A percentile compares a stretch with the other conserved stretches of the same genome.
These are phyloP conservation scores for Ramaria rubella DNA, from an alignment of 768 basidiomycete species.

Conservation along the genomic window DNA sequence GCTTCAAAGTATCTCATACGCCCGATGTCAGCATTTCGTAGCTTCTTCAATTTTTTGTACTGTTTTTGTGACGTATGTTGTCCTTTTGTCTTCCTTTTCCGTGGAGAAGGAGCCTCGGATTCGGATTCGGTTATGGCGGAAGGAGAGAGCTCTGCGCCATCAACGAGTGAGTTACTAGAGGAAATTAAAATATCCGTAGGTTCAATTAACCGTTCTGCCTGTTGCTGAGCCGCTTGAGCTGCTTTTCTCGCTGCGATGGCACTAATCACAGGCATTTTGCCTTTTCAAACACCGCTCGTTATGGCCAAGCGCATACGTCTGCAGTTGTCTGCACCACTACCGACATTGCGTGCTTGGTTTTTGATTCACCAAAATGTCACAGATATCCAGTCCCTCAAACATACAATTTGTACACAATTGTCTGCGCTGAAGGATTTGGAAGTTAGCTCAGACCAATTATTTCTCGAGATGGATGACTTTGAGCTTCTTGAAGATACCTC, in stretches of 20 bases:
- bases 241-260: conserved; percentile 70
- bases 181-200: background rate
- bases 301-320: conserved; percentile 8
- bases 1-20: conserved; percentile 1
- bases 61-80: background rate
- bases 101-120: background rate
- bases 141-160: background rate
- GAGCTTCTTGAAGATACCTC: conserved; percentile 1
- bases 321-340: background rate
- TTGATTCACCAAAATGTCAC: background rate
- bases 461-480: conserved; percentile 8
- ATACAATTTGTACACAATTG: background rate
- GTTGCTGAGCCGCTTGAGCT: conserved; percentile 21
- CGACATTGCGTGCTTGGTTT: conserved; percentile 1
- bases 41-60: background rate
- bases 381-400: background rate
- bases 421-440: background rate
- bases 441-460: background rate
- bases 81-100: conserved; percentile 1
- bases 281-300: background rate
- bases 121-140: background rate
- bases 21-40: background rate
- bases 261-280: conserved; percentile 60
- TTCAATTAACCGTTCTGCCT: background rate
- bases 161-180: too few species aligned